Conservation (phyloP, 2,329 filamentous ascomycete species). For the Paecilomyces sp. region DNA sequence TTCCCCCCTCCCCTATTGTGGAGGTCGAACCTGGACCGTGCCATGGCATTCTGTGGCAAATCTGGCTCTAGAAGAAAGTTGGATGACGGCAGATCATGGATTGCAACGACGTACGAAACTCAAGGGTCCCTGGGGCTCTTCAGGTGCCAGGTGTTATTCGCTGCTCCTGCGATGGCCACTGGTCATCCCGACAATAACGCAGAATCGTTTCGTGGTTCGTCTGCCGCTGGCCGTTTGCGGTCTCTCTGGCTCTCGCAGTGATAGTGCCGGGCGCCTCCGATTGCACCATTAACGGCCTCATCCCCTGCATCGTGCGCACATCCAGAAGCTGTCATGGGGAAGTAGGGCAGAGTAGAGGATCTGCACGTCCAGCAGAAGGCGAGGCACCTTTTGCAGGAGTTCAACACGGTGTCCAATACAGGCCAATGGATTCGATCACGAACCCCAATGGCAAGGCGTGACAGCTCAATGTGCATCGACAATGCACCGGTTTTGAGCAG, state of each 20-base stretch:
- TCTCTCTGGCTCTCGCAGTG: neutral
- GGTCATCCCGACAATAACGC: neutral
- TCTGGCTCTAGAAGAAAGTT: neutral
- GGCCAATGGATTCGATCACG: neutral
- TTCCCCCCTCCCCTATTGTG: neutral
- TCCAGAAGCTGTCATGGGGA: neutral
- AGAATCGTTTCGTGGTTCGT: neutral
- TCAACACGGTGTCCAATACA: too few species aligned
- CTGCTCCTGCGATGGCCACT: neutral
- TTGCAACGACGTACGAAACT: neutral
- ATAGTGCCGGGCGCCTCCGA: neutral
- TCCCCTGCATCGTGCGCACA: neutral
- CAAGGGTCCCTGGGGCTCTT: neutral
- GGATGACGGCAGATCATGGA: neutral
- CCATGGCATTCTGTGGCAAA: neutral
- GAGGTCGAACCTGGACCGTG: neutral
- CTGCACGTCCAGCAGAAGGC: neutral
- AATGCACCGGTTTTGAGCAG: too few species aligned
- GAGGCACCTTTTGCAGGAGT: neutral
- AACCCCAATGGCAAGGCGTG: neutral
- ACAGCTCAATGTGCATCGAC: neutral
- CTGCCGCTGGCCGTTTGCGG: neutral
- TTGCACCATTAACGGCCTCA: neutral
- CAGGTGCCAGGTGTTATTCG: neutral
- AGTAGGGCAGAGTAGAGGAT: too few species aligned